Conservation (phyloP, 2,329 filamentous ascomycete species). For the Nemania bipapillata region DNA sequence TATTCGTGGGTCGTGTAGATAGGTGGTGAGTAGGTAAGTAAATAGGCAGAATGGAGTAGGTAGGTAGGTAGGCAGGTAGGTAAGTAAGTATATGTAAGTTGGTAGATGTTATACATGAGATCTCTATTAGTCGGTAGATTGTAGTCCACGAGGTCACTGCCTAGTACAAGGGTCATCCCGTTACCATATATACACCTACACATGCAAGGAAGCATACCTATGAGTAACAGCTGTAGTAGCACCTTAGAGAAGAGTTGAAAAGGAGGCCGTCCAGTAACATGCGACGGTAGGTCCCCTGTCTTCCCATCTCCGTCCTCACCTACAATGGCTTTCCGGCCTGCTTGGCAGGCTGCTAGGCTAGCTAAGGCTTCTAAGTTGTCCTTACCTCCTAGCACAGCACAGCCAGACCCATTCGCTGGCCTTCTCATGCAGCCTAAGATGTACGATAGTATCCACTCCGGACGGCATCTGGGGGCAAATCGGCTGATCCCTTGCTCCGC, state of each 20-base stretch:
- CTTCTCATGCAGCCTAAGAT: conserved; percentile 23
- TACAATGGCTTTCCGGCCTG: neutral
- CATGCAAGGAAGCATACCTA: conserved; percentile 1
- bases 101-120: neutral
- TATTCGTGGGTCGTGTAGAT: neutral
- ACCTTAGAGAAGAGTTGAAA: neutral
- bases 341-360: neutral
- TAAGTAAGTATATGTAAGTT: conserved; percentile 3
- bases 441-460: conserved; percentile 27
- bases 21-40: neutral
- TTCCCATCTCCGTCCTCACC: neutral
- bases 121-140: neutral
- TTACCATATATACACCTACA: conserved; percentile 13
- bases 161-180: conserved; percentile 5
- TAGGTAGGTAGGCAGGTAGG: neutral
- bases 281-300: neutral
- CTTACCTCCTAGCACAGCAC: conserved; percentile 9
- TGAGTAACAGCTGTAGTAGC: neutral
- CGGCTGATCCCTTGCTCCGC: conserved; percentile 27
- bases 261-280: conserved; percentile 12
- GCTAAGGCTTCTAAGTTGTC: neutral
- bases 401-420: conserved; percentile 20
- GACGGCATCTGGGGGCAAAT: conserved; percentile 29
- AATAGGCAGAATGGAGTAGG: neutral
- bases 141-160: neutral